Base-by-base conservation (phyloP, 805 yeast species). In the Cyberlindnera xishuangbannaensis region DNA sequence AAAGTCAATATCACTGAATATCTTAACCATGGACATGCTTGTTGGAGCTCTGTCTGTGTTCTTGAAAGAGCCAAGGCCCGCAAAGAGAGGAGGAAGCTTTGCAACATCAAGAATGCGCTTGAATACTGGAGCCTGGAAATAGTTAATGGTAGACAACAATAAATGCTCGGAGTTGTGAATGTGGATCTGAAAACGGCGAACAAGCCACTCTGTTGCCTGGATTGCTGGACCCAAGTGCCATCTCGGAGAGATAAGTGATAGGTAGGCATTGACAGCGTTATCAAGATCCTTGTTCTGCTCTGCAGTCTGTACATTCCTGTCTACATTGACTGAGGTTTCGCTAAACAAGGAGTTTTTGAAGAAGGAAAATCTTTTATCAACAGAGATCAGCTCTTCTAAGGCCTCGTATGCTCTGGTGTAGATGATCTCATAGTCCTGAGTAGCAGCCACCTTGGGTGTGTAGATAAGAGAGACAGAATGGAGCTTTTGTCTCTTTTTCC, bases 161-260 rank as follows among this genome's bases (percentile, higher is more conserved):
- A 92, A 53, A 34, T 66, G 55, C 56, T 90, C 97, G 1, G 87
- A 63, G 50, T 83, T 86, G 50, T 82, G 79, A 30, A 83, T 67
- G 54, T 92, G 88, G 45, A 86, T 76, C 52, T 86, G 79, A 64
- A 78, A 92, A 48, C 97, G 73, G 62, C 98, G 80, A 14, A 92
- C 80, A 16, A 88, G 74, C 98, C 98, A 92, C 64, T 92, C 98
- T 10, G 86, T 67, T 5, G 96, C 90, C 47, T 79, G 78, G 31
- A 85, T 51, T 3, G 96, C 71, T 16, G 94, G 84, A 15, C 77
- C 70, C 33, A 87, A 61, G 43, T 76, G 71, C 71, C 90, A 76
- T 56, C 78, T 78, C 2, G 94, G 85, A 4, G 94, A 78, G 8
- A 78, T 65, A 45, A 90, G 65, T 38, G 79, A 69, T 40, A 92